Evolutionary conservation across 495 filamentous ascomycete genomes (phyloP), one percentile per base, ranked within the genome.

Genomic region (Neurospora sp.): DNA sequence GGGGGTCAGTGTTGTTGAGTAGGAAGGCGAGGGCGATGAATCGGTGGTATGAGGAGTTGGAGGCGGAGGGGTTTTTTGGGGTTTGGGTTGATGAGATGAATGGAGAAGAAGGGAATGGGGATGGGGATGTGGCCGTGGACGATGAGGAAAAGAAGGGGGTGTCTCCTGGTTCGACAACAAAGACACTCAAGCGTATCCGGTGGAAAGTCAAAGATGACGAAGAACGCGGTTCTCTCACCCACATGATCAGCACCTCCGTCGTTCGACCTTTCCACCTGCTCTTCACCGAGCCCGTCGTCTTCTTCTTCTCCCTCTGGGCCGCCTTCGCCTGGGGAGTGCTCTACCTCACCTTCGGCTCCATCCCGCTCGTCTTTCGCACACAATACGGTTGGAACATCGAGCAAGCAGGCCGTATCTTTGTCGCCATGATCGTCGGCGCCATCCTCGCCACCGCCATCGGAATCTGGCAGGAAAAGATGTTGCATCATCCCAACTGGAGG

Each of bases 251-350:
- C 38, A 88, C 93, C 37, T 96, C 93, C 0, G 81, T 93, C 31
- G 92, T 89, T 68, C 87, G 94, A 16, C 94, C 94, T 6, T 97
- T 98, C 81, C 88, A 93, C 72, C 86, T 98, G 39, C 90, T 98
- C 31, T 82, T 93, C 76, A 97, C 94, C 12, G 95, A 98, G 76
- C 93, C 94, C 0, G 93, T 97, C 14, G 94, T 98, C 22, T 97
- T 97, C 83, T 97, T 91, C 84, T 98, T 97, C 81, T 94, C 92
- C 31, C 83, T 96, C 16, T 98, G 95, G 95, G 89, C 92, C 5
- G 85, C 93, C 8, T 97, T 98, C 80, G 90, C 89, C 69, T 98
- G 94, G 95, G 94, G 91, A 2, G 88, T 96, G 0, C 86, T 98
- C 0, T 98, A 97, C 80, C 84, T 98, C 37, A 91, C 90, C 39